phyloP scores from a whole-genome alignment of 1,139 yeast genomes.

The Geotrichum candidum region DNA sequence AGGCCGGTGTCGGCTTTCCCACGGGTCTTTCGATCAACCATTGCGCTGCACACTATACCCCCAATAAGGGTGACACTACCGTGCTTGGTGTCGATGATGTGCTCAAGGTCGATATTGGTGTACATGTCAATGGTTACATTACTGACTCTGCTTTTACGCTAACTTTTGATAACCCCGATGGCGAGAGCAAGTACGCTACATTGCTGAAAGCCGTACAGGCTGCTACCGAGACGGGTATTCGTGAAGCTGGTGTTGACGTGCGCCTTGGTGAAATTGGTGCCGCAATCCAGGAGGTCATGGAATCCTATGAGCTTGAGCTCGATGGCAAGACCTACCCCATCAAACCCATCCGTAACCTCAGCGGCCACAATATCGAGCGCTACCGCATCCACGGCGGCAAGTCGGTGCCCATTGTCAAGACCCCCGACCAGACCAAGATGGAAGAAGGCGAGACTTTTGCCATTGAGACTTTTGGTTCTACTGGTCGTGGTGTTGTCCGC shows the following conservation, averaged over 20 bases:
- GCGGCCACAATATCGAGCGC: slow-evolving; percentile 88
- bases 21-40: slow-evolving; percentile 91
- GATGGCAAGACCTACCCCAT: slow-evolving; percentile 82
- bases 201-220: slow-evolving; percentile 78
- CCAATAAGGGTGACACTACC: slow-evolving; percentile 88
- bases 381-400: slow-evolving; percentile 89
- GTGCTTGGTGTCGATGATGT: slow-evolving; percentile 81
- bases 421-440: slow-evolving; percentile 92
- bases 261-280: slow-evolving; percentile 93
- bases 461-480: slow-evolving; percentile 94
- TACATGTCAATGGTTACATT: slow-evolving; percentile 92
- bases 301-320: slow-evolving; percentile 85
- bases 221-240: slow-evolving; percentile 90
- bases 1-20: slow-evolving; percentile 94
- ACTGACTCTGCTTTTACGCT: slow-evolving; percentile 94
- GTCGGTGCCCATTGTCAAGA: slow-evolving; percentile 91
- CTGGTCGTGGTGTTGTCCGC: slow-evolving; percentile 88
- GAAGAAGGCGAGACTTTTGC: slow-evolving; percentile 99
- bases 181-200: slow-evolving; percentile 63
- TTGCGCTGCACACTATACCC: slow-evolving; percentile 97
- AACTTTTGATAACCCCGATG: slow-evolving; percentile 43
- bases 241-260: slow-evolving; percentile 93
- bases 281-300: slow-evolving; percentile 96
- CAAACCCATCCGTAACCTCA: slow-evolving; percentile 83
- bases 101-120: slow-evolving; percentile 96